phyloP scores from a whole-genome alignment of 176 grass and related monocot genomes.

The Luzula sylvatica region DNA sequence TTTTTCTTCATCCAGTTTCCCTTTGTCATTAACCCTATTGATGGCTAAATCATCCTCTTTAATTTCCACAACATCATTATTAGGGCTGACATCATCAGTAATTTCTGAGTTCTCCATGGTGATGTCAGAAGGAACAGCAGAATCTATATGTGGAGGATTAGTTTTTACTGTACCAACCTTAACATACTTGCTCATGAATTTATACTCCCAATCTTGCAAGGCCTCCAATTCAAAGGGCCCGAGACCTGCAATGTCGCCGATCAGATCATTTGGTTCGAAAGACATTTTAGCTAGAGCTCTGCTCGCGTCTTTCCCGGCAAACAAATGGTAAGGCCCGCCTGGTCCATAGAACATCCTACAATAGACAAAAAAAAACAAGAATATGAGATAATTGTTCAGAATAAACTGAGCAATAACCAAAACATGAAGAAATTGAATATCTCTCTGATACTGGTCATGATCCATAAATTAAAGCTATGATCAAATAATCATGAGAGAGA shows the following conservation, averaged over 20 bases:
- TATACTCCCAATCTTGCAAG: conserved; percentile 52
- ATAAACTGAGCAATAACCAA: too few relatives aligned
- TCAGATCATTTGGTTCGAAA: conserved; percentile 37
- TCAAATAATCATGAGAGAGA: background rate
- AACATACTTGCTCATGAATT: conserved; percentile 52
- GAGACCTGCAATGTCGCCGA: conserved; percentile 28
- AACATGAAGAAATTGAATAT: too few relatives aligned
- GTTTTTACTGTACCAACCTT: conserved; percentile 39
- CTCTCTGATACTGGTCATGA: too few relatives aligned
- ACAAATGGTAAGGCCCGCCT: conserved; percentile 36
- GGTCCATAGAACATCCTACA: conserved; percentile 37
- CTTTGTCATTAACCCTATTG: background rate
- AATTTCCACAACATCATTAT: background rate
- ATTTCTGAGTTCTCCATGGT: background rate
- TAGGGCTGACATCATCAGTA: background rate
- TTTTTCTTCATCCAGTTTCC: background rate
- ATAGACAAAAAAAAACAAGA: background rate
- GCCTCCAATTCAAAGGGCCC: conserved; percentile 25
- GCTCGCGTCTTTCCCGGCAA: conserved; percentile 34
- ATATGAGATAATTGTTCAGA: background rate
- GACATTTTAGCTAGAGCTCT: conserved; percentile 54
- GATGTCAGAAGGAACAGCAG: background rate
- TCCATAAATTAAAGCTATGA: background rate
- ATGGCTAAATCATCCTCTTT: background rate
- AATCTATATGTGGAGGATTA: background rate